Conservation (phyloP, 345 rosid species). For the Clarkia xantiana region DNA sequence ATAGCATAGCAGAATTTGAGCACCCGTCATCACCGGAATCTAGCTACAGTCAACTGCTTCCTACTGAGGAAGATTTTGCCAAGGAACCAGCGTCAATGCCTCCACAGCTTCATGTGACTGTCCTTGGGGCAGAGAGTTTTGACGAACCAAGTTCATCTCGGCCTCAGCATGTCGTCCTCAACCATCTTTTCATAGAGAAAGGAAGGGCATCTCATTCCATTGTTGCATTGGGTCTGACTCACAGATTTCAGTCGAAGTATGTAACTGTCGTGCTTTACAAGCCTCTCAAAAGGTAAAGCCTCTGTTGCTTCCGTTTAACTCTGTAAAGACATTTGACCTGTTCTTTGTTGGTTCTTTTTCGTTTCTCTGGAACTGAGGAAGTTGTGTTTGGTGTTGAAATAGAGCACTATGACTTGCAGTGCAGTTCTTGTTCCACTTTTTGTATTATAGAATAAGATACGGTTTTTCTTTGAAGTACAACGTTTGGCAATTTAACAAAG, state of each 20-base stretch:
- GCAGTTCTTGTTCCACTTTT: too few species aligned
- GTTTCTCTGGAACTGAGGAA: too few species aligned
- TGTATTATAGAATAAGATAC: too few species aligned
- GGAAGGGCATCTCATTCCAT: slow-evolving; percentile 69
- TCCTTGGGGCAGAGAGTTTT: slow-evolving; percentile 33
- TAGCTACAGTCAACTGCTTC: slow-evolving; percentile 50
- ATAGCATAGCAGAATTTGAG: slow-evolving; percentile 65
- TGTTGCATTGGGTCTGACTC: slow-evolving; percentile 72
- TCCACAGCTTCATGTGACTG: slow-evolving; percentile 55
- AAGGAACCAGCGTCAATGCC: slow-evolving; percentile 71
- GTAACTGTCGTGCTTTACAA: slow-evolving; percentile 88
- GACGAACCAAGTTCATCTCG: slow-evolving; percentile 36
- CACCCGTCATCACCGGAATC: slow-evolving; percentile 71
- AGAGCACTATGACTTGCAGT: too few species aligned
- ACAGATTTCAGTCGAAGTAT: slow-evolving; percentile 77
- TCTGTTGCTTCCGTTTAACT: too few species aligned
- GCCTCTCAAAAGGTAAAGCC: slow-evolving; percentile 46
- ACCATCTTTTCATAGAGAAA: slow-evolving; percentile 73
- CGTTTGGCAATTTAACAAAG: too few species aligned
- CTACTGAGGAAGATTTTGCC: slow-evolving; percentile 51
- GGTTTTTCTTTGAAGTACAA: too few species aligned
- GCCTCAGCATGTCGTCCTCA: slow-evolving; percentile 80
- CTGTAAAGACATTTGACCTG: too few species aligned
- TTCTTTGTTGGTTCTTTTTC: too few species aligned
- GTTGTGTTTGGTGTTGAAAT: too few species aligned